A percentile compares a stretch with the other conserved stretches of the same genome.
Conservation (phyloP, 2,329 filamentous ascomycete genomes). For the Trichoderma pleuroti region DNA sequence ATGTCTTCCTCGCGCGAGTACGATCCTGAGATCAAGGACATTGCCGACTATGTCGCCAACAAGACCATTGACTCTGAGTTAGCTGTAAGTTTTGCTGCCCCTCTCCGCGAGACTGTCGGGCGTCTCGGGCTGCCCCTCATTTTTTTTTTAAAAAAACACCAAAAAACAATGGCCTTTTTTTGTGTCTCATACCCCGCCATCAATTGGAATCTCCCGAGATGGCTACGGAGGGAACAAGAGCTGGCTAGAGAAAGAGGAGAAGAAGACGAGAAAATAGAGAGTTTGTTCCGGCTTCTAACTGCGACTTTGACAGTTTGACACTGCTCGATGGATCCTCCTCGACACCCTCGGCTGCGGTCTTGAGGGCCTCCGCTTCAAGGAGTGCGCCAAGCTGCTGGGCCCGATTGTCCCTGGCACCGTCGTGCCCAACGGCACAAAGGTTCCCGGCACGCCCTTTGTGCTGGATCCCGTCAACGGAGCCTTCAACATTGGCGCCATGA, state of each 20-base stretch:
- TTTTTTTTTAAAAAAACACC: background rate
- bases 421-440: conserved; percentile 87
- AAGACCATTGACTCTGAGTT: conserved; percentile 87
- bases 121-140: conserved; percentile 2
- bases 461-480: conserved; percentile 93
- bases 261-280: background rate
- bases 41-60: conserved; percentile 91
- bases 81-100: conserved; percentile 62
- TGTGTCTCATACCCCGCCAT: background rate
- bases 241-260: background rate
- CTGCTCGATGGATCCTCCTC: conserved; percentile 91
- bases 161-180: background rate
- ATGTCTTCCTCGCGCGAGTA: conserved; percentile 60
- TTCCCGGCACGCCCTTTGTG: conserved; percentile 89
- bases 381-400: conserved; percentile 92
- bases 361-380: conserved; percentile 90
- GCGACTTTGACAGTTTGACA: conserved; percentile 68
- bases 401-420: conserved; percentile 85
- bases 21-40: conserved; percentile 91
- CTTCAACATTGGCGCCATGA: conserved; percentile 99
- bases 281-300: background rate
- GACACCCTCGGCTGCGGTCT: conserved; percentile 96
- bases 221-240: background rate
- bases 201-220: background rate
- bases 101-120: background rate